Conservation (phyloP, 139 green algal species). For the Chlamydomonas sp. region DNA sequence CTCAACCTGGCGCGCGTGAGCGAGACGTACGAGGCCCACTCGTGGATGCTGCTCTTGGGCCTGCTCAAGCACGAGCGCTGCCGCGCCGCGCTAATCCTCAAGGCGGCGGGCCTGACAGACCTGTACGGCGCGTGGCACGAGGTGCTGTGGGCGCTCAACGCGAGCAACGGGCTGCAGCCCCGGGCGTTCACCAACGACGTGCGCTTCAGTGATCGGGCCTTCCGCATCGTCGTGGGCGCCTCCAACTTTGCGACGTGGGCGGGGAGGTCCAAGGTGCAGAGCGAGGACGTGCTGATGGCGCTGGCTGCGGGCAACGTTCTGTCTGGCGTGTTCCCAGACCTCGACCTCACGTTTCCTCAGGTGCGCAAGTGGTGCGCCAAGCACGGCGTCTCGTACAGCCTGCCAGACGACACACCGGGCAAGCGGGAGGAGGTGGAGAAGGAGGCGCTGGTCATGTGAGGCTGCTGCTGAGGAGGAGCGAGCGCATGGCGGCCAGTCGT, state of each 20-base stretch:
- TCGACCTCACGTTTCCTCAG: slow-evolving; percentile 34
- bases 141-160: slow-evolving; percentile 49
- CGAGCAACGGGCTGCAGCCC: slow-evolving; percentile 34
- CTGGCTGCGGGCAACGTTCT: slow-evolving; percentile 39
- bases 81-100: slow-evolving; percentile 26
- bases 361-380: slow-evolving; percentile 29
- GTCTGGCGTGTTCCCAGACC: slow-evolving; percentile 43
- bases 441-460: too few species aligned
- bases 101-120: slow-evolving; percentile 38
- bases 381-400: not conserved
- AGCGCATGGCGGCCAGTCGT: too few species aligned
- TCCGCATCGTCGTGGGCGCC: slow-evolving; percentile 28
- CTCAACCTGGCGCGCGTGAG: slow-evolving; percentile 34
- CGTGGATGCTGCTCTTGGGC: slow-evolving; percentile 50
- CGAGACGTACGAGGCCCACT: slow-evolving; percentile 46
- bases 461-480: too few species aligned
- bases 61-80: slow-evolving; percentile 42
- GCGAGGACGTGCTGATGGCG: slow-evolving; percentile 49
- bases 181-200: slow-evolving; percentile 30
- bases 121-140: slow-evolving; percentile 51
- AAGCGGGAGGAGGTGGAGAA: not conserved
- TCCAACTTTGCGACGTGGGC: slow-evolving; percentile 36
- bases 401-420: slow-evolving; percentile 9
- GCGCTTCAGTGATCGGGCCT: slow-evolving; percentile 29
- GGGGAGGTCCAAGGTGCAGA: slow-evolving; percentile 37